Evolutionary conservation across 495 filamentous ascomycete species (phyloP), one percentile per base, ranked within the genome.

Genomic region (Neurospora terricola): DNA sequence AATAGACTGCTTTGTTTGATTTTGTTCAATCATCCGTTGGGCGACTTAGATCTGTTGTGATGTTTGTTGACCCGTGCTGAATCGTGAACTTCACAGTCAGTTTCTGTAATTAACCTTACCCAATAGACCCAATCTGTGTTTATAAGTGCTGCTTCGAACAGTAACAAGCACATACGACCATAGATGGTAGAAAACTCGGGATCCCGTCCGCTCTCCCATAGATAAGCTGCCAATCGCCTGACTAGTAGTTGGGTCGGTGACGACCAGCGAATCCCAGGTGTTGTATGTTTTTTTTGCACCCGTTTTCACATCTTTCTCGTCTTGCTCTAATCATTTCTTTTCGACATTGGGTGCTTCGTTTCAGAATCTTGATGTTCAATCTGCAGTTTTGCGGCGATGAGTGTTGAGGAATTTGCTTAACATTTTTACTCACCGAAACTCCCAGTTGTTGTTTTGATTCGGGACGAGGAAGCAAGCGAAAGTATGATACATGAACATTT

Each of bases 221-320:
- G 14, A 42, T 42, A 42, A 42, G 14, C 14, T 42, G n/a, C 38
- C 38, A 14, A 14, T 39, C 0, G 79, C 79, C 74, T 71, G 78
- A 82, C 74, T 77, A 84, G 83, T 84, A 85, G 80, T 83, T 81
- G 81, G 82, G 82, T 84, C 78, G 81, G 77, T 81, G 75, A 80
- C 79, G 72, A 80, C 75, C 73, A 78, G 76, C 69, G 81, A 83
- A 83, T 82, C 78, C 81, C 77, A 74, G 79, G 81, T 84, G 82
- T 79, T 83, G 81, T 83, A 84, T 81, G 80, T 82, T 77, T 79
- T 79, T 73, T 77, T 7, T 36, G 30, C 30, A 34, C 2, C 30
- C 30, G 6, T 36, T 36, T 36, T 36, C 34, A 7, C 34, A 7
- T 36, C 1, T 4, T 39, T 10, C 10, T 38, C 37, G 8, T 10